Evolutionary conservation across 108 stramenopile species (phyloP), one percentile per base, ranked within the genome.

Genomic region (Cyclotella choctawhatcheeana): DNA sequence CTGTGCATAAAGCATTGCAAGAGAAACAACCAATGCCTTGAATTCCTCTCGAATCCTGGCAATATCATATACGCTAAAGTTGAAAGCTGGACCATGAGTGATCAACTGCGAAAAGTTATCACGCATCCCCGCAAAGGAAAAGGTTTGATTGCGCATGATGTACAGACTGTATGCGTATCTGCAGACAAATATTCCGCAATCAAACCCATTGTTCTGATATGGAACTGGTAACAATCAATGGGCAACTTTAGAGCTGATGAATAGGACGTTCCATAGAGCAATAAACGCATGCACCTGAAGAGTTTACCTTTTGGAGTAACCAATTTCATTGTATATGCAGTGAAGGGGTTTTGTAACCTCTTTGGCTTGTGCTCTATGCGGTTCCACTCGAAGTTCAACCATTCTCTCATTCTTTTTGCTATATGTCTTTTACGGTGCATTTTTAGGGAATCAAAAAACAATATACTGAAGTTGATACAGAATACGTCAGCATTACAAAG

Each of bases 101-200:
- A 93, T 89, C 47, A 37, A 29, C 5, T 58, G 40, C 16, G 12
- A 74, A 61, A 65, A 73, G 12, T 50, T 73, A 31, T 82, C 59
- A 1, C 47, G 35, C 2, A 73, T 68, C 58, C 78, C 84, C 14
- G 27, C 24, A 24, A 29, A 33, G 0, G 82, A 85, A 55, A 90
- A 88, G 12, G 58, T 51, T 21, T 63, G 58, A 44, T 83, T 44
- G 1, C 91, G 77, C 56, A 89, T 78, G 33, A 76, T 50, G 68
- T 79, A 94, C 8, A 96, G 43, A 33, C 71, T 85, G 58, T 82
- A 88, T 0, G 93, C 91, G 54, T 96, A 96, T 8, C 91, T 84
- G 53, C 91, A 94, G 8, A 93, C 93, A 79, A 94, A 96, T 14
- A 96, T 92, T 3, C 95, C 95, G 67, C 95, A 94, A 83, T 96